Evolutionary conservation across 208 protist species (phyloP).

Genomic region (Tritrichomonas musculus): DNA sequence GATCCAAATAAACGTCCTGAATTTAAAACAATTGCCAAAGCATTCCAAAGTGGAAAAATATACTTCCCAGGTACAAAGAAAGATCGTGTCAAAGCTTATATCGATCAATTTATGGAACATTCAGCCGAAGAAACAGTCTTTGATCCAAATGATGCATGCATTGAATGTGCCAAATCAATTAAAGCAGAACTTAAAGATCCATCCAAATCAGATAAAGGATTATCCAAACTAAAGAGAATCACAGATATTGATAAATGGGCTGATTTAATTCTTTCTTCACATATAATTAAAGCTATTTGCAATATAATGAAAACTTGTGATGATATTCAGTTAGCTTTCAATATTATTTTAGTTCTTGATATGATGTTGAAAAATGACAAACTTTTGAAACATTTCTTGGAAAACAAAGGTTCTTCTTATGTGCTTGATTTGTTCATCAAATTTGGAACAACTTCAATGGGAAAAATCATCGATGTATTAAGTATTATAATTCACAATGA

Average conservation of each 20-base stretch:
- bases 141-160: background rate
- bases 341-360: background rate
- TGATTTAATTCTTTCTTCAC: background rate
- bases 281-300: background rate
- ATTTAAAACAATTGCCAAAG: background rate
- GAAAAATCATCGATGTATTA: background rate
- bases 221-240: no score
- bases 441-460: background rate
- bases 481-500: background rate
- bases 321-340: background rate
- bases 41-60: background rate
- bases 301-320: background rate
- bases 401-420: background rate
- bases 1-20: background rate
- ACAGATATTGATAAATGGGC: background rate
- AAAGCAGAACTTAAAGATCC: background rate
- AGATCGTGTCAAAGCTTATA: background rate
- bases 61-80: background rate
- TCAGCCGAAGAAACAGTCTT: background rate
- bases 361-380: background rate
- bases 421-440: background rate
- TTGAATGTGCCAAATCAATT: background rate
- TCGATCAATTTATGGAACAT: background rate
- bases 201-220: background rate
- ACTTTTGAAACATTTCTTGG: background rate